A percentile compares a stretch with the other conserved stretches of the same genome.
Conservation (phyloP, 306 rosid genomes). For the Prosopis cineraria region DNA sequence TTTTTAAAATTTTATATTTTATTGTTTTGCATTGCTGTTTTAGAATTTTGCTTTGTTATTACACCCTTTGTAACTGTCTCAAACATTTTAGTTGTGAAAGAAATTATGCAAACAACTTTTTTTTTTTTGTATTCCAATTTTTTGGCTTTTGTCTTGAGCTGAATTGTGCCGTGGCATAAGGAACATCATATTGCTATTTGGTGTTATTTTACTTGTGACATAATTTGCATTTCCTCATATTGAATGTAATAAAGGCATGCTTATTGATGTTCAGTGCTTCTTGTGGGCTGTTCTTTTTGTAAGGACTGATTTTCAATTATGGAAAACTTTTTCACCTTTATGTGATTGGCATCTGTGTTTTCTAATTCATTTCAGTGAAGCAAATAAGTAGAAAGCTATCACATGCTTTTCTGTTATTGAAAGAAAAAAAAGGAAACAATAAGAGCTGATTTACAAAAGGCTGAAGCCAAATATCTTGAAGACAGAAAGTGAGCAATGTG, state of each 20-base stretch:
- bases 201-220: conserved; percentile 20
- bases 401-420: background rate
- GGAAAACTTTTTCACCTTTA: background rate
- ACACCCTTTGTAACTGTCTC: conserved; percentile 13
- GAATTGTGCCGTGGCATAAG: conserved; percentile 18
- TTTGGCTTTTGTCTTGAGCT: conserved; percentile 31
- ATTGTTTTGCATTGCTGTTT: conserved; percentile 9
- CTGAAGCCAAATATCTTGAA: background rate
- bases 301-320: background rate
- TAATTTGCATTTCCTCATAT: conserved; percentile 24
- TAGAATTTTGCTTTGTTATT: conserved; percentile 13
- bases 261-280: conserved; percentile 13
- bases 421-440: background rate
- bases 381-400: conserved; percentile 8
- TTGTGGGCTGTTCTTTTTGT: background rate
- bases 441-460: background rate
- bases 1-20: conserved; percentile 3
- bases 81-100: background rate
- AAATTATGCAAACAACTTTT: conserved; percentile 8
- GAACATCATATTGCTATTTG: conserved; percentile 12
- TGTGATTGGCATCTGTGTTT: conserved; percentile 11
- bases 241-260: conserved; percentile 25
- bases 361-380: conserved; percentile 15
- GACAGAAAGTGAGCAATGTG: background rate
- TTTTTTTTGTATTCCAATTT: conserved; percentile 6